phyloP scores from a whole-genome alignment of 176 grass and related monocot species.

The Zoysia japonica region DNA sequence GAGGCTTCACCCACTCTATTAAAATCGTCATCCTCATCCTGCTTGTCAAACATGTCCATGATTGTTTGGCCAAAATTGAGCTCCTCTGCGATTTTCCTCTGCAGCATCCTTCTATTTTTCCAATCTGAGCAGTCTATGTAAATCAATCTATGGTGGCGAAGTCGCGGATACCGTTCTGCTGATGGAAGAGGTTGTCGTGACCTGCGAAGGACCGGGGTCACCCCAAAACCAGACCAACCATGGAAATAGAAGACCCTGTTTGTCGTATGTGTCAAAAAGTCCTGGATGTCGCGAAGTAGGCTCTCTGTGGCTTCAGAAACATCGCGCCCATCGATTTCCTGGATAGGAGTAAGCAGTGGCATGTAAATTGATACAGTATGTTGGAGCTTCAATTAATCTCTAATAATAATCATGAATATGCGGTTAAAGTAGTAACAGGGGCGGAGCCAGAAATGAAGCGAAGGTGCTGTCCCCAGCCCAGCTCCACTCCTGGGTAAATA shows the following conservation, averaged over 20 bases:
- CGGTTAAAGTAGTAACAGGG: too few species aligned
- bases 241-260: not conserved
- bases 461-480: too few species aligned
- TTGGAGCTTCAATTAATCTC: too few species aligned
- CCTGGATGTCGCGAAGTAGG: too few species aligned
- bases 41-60: not conserved
- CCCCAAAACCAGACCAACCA: not conserved
- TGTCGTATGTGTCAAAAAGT: too few species aligned
- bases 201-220: not conserved
- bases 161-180: not conserved
- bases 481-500: too few species aligned
- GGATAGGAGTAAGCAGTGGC: too few species aligned
- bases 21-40: conserved; percentile 14
- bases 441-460: too few species aligned
- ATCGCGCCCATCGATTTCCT: too few species aligned
- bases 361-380: too few species aligned
- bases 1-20: not conserved
- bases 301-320: too few species aligned
- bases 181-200: not conserved
- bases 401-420: too few species aligned
- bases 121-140: not conserved
- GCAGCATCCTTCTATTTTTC: conserved; percentile 3
- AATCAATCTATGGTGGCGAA: not conserved
- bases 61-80: not conserved
- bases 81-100: not conserved